Percentiles rank a stretch among this genome's conserved stretches.
Conservation (phyloP, 139 green algal genomes). For the Chlamydomonas incerta region DNA sequence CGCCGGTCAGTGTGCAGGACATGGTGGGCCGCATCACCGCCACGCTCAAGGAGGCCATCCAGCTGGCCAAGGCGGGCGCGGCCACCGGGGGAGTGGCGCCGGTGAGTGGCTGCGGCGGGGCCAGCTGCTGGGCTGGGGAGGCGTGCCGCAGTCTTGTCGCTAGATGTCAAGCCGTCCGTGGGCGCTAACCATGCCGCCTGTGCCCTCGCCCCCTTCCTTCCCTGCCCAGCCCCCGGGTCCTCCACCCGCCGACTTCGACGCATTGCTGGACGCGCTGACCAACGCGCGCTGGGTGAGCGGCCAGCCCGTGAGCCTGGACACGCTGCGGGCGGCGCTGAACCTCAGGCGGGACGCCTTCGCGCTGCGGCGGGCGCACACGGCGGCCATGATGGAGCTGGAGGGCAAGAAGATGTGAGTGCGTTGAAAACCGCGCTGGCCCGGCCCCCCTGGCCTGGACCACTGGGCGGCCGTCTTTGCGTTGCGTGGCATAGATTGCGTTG, state of each 20-base stretch:
- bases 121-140: neutral
- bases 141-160: neutral
- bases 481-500: no score
- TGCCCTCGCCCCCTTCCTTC: no score
- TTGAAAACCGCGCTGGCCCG: no score
- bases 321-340: constrained; percentile 1
- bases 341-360: constrained; percentile 25
- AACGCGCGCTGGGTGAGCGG: constrained; percentile 23
- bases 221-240: neutral
- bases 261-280: constrained; percentile 21
- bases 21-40: constrained; percentile 24
- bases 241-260: constrained; percentile 10
- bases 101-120: neutral
- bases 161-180: no score
- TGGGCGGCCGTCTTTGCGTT: no score
- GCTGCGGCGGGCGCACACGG: constrained; percentile 10
- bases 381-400: constrained; percentile 13
- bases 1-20: constrained; percentile 16
- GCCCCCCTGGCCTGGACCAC: no score
- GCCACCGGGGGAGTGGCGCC: neutral
- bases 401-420: constrained; percentile 2
- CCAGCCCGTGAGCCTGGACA: constrained; percentile 24
- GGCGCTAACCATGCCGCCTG: no score
- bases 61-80: neutral
- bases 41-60: constrained; percentile 18